A percentile compares a stretch with the other conserved stretches of the same genome.
Conservation (phyloP, 768 basidiomycete species). For the Clavulina sp. region DNA sequence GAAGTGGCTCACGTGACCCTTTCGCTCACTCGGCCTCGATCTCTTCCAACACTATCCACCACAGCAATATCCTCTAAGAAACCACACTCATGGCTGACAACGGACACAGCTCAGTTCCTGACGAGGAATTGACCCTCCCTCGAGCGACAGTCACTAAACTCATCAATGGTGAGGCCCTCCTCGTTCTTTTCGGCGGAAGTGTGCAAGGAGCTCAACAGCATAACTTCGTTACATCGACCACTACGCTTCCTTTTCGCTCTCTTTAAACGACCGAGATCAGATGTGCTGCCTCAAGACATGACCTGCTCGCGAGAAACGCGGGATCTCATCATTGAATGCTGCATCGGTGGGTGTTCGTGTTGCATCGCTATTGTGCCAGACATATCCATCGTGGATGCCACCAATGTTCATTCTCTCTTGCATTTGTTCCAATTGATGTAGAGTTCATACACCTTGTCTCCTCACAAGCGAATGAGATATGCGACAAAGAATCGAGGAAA, state of each 20-base stretch:
- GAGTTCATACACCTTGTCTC: constrained; percentile 98
- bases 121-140: constrained; percentile 87
- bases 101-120: constrained; percentile 21
- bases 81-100: background rate
- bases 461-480: constrained; percentile 93
- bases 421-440: constrained; percentile 20
- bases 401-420: too few species aligned
- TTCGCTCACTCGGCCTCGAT: too few species aligned
- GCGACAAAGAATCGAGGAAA: constrained; percentile 96
- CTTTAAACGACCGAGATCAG: constrained; percentile 26
- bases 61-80: too few species aligned
- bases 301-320: constrained; percentile 90
- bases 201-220: background rate
- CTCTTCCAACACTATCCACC: too few species aligned
- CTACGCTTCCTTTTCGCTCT: background rate
- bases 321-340: constrained; percentile 93
- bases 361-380: too few species aligned
- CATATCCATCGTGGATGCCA: too few species aligned
- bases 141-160: constrained; percentile 97
- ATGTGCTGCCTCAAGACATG: constrained; percentile 75
- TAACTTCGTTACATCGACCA: background rate
- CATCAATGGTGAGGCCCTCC: constrained; percentile 50
- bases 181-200: background rate
- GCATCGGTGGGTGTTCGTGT: constrained; percentile 81
- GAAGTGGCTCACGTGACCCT: too few species aligned